Conservation (phyloP, 2,329 filamentous ascomycete genomes). For the Hypoxylon sp. region DNA sequence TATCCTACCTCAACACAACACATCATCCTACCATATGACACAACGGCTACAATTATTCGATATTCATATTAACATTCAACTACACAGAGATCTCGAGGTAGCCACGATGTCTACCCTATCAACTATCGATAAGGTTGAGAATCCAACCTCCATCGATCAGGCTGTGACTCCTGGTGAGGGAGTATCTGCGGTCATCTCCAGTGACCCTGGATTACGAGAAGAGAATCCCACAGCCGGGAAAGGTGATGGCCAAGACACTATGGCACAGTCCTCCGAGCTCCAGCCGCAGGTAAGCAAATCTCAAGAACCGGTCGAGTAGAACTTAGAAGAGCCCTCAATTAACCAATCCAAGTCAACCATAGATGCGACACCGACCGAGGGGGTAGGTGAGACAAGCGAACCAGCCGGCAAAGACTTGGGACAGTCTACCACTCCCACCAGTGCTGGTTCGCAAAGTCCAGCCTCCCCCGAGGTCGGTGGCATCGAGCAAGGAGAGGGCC, state of each 20-base stretch:
- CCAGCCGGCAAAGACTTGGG: background rate
- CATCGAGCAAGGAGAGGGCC: background rate
- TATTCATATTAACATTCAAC: background rate
- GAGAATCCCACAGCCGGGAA: background rate
- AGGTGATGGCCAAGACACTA: background rate
- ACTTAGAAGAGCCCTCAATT: background rate
- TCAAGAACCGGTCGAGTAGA: background rate
- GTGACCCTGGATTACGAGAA: background rate
- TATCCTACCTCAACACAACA: background rate
- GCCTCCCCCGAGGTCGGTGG: background rate
- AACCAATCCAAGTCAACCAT: background rate
- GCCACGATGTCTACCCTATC: background rate
- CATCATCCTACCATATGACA: background rate
- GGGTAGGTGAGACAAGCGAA: background rate
- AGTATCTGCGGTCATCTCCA: background rate
- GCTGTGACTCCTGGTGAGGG: background rate
- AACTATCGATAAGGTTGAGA: background rate
- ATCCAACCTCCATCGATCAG: background rate
- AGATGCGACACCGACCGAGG: background rate
- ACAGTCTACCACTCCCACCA: background rate
- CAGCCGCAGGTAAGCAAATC: background rate
- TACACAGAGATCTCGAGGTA: background rate
- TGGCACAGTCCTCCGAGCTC: background rate
- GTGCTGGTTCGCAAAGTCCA: background rate
- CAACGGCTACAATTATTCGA: background rate